Base-by-base conservation (phyloP, 257 asterid genomes). In the Nicotiana noctiflora region DNA sequence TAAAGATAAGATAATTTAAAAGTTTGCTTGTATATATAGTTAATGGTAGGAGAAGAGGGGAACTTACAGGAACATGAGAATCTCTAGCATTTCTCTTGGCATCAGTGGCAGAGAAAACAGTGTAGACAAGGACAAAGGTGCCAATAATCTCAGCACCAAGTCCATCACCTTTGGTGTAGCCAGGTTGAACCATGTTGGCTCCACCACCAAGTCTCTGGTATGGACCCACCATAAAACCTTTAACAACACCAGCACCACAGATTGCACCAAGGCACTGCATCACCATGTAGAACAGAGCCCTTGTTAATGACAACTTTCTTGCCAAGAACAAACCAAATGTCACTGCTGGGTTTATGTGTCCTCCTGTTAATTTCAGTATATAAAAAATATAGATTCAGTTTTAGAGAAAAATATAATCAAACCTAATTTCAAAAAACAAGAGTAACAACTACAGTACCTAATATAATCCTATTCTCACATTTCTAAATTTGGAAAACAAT, bases 71-170 rank as follows among this genome's bases (percentile, higher is more conserved):
- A 44, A 88, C 91, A 84, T 88, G 91, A 0, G 91, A 88, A 80
- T 88, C 91, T 84, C 91, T 83, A 64, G 97, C 94, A 27, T 75
- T 92, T 80, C 97, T 92, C 88, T 92, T 92, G 85, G 93, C 94
- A 82, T 92, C 97, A 17, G 94, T 92, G 49, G 97, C 97, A 18
- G 97, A 91, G 56, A 40, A 40, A 8, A 40, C 49, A 40, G 49
- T 40, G 49, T 40, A 40, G 2, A 40, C 49, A 8, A 40, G 74
- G 75, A 59, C 74, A 79, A 79, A 63, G 5, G 46, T 80, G 21
- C 84, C 65, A 72, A 81, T 40, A 74, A 78, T 77, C 57, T 72
- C 81, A 81, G 94, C 94, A 68, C 96, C 94, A 23, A 91, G 94
- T 0, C 84, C 97, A 64, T 76, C 83, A 72, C 80, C 83, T 49